phyloP scores from a whole-genome alignment of 2,329 filamentous ascomycete genomes.

The Shiraia bambusicola region DNA sequence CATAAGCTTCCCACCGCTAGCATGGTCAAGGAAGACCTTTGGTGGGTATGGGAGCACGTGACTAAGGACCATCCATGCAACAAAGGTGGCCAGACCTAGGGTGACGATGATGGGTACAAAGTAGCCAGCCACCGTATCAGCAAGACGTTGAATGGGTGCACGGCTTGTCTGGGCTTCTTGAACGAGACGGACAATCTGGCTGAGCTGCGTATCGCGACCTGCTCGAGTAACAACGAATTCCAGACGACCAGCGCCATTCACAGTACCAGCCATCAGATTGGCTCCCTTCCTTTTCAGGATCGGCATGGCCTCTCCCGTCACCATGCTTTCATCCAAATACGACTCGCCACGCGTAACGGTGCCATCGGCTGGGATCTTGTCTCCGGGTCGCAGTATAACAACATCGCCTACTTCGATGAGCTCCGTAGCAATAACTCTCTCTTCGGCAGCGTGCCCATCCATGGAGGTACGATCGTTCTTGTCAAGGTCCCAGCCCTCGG shows the following conservation, averaged over 20 bases:
- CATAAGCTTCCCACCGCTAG: constrained; percentile 89
- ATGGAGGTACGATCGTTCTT: constrained; percentile 49
- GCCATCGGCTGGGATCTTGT: constrained; percentile 95
- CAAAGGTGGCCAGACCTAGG: constrained; percentile 81
- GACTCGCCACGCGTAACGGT: constrained; percentile 84
- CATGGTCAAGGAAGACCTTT: constrained; percentile 76
- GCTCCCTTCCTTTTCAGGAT: constrained; percentile 84
- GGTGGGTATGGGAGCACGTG: constrained; percentile 84
- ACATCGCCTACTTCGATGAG: constrained; percentile 92
- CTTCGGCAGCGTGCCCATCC: constrained; percentile 68
- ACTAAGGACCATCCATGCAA: constrained; percentile 92
- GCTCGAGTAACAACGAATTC: constrained; percentile 92
- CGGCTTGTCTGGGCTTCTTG: constrained; percentile 94
- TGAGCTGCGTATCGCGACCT: constrained; percentile 92
- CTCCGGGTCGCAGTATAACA: constrained; percentile 87
- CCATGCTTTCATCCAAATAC: constrained; percentile 97
- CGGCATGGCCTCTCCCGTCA: constrained; percentile 95
- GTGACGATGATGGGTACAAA: constrained; percentile 89
- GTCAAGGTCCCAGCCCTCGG: constrained; percentile 69
- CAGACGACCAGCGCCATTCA: constrained; percentile 88
- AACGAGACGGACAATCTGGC: constrained; percentile 97
- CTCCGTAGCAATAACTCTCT: constrained; percentile 87
- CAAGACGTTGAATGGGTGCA: constrained; percentile 90
- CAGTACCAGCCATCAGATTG: constrained; percentile 84
- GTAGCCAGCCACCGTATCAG: constrained; percentile 86